Conservation (phyloP, 2,329 filamentous ascomycete species). For the Rosellinia necatrix region DNA sequence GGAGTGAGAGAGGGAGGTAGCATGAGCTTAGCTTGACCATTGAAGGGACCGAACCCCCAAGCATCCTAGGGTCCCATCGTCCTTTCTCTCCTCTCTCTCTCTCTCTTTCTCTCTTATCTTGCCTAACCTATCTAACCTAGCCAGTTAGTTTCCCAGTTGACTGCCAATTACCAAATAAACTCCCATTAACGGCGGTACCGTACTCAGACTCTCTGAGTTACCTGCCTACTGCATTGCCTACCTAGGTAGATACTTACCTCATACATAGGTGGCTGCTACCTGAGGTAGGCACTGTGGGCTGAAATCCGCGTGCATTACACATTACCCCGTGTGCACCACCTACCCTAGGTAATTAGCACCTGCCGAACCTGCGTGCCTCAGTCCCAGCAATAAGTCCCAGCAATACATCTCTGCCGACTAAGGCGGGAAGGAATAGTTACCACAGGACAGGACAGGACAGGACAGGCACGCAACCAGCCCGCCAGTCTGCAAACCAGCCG, state of each 20-base stretch:
- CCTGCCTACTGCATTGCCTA: background rate
- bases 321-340: too few relatives aligned
- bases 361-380: too few relatives aligned
- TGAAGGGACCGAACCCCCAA: background rate
- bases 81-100: background rate
- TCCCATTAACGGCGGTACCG: background rate
- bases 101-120: background rate
- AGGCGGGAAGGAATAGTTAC: too few relatives aligned
- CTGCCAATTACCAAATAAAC: constrained; percentile 4
- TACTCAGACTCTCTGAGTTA: background rate
- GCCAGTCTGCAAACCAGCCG: background rate
- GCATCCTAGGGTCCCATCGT: background rate
- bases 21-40: background rate
- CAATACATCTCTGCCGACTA: too few relatives aligned
- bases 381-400: too few relatives aligned
- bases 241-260: too few relatives aligned
- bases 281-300: too few relatives aligned
- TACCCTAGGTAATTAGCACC: too few relatives aligned
- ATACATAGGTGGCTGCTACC: too few relatives aligned
- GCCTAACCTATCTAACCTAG: background rate
- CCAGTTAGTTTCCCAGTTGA: background rate
- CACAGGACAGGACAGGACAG: too few relatives aligned
- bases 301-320: too few relatives aligned
- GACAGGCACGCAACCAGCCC: constrained; percentile 1
- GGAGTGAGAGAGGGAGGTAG: background rate